These are phyloP conservation scores for Russula griseocarnosa DNA, from an alignment of 768 basidiomycete genomes.

Conservation along the genomic window DNA sequence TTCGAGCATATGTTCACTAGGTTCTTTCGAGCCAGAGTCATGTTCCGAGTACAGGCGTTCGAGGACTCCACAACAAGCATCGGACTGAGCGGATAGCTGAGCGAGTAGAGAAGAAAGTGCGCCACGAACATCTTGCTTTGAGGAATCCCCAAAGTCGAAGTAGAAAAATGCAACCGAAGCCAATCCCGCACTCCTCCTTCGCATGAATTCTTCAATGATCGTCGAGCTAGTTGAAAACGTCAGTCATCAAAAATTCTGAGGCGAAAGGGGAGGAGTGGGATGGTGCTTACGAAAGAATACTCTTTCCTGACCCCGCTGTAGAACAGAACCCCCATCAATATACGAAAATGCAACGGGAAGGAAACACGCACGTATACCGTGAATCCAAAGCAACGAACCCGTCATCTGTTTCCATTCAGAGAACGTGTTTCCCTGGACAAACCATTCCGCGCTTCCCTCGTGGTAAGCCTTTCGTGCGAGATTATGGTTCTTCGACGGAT, in stretches of 20 bases:
- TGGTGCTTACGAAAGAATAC: not conserved
- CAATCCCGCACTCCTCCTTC: not conserved
- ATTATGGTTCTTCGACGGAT: not conserved
- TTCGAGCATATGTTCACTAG: not conserved
- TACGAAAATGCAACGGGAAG: not conserved
- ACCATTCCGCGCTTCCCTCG: not conserved
- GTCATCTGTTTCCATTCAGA: not conserved
- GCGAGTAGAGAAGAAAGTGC: not conserved
- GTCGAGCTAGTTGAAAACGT: not conserved
- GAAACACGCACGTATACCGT: not conserved
- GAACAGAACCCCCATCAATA: not conserved
- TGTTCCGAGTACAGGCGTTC: not conserved
- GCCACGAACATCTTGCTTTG: not conserved
- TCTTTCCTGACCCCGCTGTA: constrained; percentile 2
- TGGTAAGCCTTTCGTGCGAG: not conserved
- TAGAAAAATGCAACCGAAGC: not conserved
- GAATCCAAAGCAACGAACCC: not conserved
- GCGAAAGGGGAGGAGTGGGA: no score
- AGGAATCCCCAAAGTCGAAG: not conserved
- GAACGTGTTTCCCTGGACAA: not conserved
- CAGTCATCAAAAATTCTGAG: not conserved
- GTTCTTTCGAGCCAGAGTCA: not conserved
- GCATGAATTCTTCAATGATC: not conserved
- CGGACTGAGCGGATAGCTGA: not conserved
- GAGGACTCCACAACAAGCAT: not conserved